Base-by-base conservation (phyloP, 2,329 filamentous ascomycete genomes). In the Apiospora phragmitis region DNA sequence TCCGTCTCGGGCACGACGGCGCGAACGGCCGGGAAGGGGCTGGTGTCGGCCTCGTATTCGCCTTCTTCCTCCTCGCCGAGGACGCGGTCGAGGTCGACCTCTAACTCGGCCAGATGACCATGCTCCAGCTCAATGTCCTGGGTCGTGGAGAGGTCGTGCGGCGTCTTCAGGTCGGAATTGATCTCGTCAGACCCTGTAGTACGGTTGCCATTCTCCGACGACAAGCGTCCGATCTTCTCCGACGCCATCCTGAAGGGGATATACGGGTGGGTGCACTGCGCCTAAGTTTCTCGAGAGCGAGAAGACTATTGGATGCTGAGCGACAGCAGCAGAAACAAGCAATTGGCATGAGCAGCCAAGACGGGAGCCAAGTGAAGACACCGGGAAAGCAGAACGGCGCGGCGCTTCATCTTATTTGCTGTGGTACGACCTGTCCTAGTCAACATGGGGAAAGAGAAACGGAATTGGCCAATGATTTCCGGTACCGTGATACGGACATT, bases 1-100 rank as follows among this genome's bases (percentile, higher is more conserved):
- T 86, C 84, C 9, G 59, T 55, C 14, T 83, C 80, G 29, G 83
- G 79, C 8, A 86, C 83, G 1, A 85, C 82, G 42, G 84, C 82
- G 47, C 84, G 81, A 21, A 85, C 84, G 73, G 83, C 81, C 51
- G 82, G 75, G 72, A 80, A 81, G 4, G 79, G 79, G 29, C 75
- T 76, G 4, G 76, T 79, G 67, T 78, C 77, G 26, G 76, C 74
- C 67, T 79, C 76, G 71, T 74, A 80, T 72, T 79, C 77, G 69
- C 77, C 78, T 69, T 79, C 78, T 41, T 75, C 74, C 35, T 74
- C 74, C 29, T 24, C 32, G 24, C 70, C 72, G 8, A 80, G 72
- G 29, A 80, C 72, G 1, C 73, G 72, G 41, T 70, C 70, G 47
- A 80, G 71, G 32, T 80, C 79, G 38, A 80, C 78, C 72, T 80